Conservation (phyloP, 768 basidiomycete genomes). For the Lactifluus rugatus region DNA sequence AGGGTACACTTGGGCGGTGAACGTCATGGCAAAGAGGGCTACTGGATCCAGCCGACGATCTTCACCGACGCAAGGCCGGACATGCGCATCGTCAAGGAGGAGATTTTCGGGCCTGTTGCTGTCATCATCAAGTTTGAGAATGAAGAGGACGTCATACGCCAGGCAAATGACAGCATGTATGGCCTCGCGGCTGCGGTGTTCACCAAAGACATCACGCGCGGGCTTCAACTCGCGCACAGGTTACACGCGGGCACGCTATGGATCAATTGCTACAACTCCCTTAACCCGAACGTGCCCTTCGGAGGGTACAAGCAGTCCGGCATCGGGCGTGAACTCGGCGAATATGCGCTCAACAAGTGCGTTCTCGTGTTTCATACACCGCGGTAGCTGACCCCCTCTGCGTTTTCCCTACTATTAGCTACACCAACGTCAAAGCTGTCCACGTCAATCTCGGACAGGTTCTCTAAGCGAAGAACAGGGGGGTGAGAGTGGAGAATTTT, state of each 20-base stretch:
- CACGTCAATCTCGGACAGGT: conserved; percentile 16
- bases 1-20: conserved; percentile 45
- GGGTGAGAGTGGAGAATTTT: background rate
- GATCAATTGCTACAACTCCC: conserved; percentile 36
- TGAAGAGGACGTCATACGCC: conserved; percentile 51
- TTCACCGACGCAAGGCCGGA: conserved; percentile 46
- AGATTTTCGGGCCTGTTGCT: conserved; percentile 60
- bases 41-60: conserved; percentile 53
- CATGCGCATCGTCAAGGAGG: conserved; percentile 49
- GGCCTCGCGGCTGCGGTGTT: conserved; percentile 86
- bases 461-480: background rate
- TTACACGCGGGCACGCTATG: conserved; percentile 79
- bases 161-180: conserved; percentile 80
- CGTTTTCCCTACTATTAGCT: conserved; percentile 2
- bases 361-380: background rate
- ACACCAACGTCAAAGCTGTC: conserved; percentile 19
- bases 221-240: conserved; percentile 58
- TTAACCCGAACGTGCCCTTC: conserved; percentile 34
- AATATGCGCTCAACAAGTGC: conserved; percentile 48
- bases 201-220: conserved; percentile 66
- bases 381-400: background rate
- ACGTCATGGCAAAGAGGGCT: conserved; percentile 46
- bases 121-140: conserved; percentile 57
- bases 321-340: conserved; percentile 58
- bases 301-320: conserved; percentile 70